phyloP scores from a whole-genome alignment of 495 filamentous ascomycete genomes.

The Thermochaetoides thermophila region DNA sequence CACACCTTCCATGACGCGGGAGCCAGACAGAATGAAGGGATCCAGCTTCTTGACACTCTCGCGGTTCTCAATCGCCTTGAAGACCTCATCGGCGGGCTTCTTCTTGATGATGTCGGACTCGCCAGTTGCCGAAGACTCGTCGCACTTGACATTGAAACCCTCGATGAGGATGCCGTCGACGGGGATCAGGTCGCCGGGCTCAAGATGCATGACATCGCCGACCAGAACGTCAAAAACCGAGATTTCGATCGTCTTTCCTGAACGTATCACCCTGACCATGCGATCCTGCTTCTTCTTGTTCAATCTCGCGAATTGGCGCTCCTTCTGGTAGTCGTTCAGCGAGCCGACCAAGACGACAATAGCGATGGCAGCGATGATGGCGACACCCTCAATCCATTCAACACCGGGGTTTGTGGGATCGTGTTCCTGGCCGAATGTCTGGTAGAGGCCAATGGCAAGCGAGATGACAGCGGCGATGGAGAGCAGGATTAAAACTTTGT shows the following conservation, averaged over 20 bases:
- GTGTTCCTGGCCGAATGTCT: constrained; percentile 36
- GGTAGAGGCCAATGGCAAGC: constrained; percentile 58
- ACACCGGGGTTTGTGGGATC: constrained; percentile 32
- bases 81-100: constrained; percentile 60
- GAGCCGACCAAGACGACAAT: constrained; percentile 65
- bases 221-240: constrained; percentile 59
- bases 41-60: constrained; percentile 72
- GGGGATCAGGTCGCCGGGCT: constrained; percentile 61
- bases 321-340: constrained; percentile 66
- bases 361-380: constrained; percentile 60
- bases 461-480: constrained; percentile 61
- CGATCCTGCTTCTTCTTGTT: constrained; percentile 74
- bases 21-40: constrained; percentile 86
- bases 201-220: constrained; percentile 58
- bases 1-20: constrained; percentile 82
- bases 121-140: constrained; percentile 73
- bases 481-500: constrained; percentile 67
- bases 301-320: constrained; percentile 63
- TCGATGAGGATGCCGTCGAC: constrained; percentile 61
- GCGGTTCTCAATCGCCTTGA: constrained; percentile 58
- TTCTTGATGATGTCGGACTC: constrained; percentile 75
- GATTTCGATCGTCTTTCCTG: constrained; percentile 55
- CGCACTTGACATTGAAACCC: constrained; percentile 62
- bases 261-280: constrained; percentile 59
- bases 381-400: constrained; percentile 71